Evolutionary conservation across 2,329 filamentous ascomycete genomes (phyloP), one percentile per base, ranked within the genome.

Genomic region (Phyllosticta citrichinensis): DNA sequence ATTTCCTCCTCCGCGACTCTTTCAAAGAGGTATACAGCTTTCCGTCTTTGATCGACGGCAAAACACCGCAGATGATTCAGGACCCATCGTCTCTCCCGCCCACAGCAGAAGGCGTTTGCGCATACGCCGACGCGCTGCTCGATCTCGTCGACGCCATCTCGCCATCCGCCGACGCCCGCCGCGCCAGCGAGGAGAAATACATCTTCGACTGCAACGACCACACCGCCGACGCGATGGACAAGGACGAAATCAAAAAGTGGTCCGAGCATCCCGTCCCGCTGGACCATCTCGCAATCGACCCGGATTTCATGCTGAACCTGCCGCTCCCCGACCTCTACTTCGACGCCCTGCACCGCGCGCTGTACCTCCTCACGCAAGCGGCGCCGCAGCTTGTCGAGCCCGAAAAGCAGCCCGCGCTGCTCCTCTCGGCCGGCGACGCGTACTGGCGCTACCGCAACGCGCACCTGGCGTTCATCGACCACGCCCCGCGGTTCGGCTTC

Each of bases 181-280:
- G 69, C n/a, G 76, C 80, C 47, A 77, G 79, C 1, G 60, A 57
- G 14, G 77, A 79, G 62, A 77, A 75, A 17, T 75, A 83, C 9
- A 80, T 80, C 62, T 79, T 76, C 52, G 80, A 83, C 67, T 82
- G 82, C 5, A 82, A 85, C 60, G 79, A 83, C 2, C 76, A 86
- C 14, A 74, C 81, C 14, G 74, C 79, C 12, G 79, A 20, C 3
- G 4, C 27, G 53, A 40, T 1, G 47, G 27, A 9, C 10, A 22
- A 22, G 22, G 22, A 22, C 22, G 22, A 22, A 22, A 22, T 22
- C 22, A 22, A 22, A 22, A 22, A 22, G 22, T 22, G 22, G 22
- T 22, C 22, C 22, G 22, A 22, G 22, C 2, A 2, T 22, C 22
- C 22, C 22, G 22, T 22, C 22, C 27, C 59, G 6, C 25, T 50